A percentile compares a stretch with the other conserved stretches of the same genome.
Evolutionary conservation across 2,329 filamentous ascomycete genomes (phyloP).

Genomic region (Uncinocarpus reesii): DNA sequence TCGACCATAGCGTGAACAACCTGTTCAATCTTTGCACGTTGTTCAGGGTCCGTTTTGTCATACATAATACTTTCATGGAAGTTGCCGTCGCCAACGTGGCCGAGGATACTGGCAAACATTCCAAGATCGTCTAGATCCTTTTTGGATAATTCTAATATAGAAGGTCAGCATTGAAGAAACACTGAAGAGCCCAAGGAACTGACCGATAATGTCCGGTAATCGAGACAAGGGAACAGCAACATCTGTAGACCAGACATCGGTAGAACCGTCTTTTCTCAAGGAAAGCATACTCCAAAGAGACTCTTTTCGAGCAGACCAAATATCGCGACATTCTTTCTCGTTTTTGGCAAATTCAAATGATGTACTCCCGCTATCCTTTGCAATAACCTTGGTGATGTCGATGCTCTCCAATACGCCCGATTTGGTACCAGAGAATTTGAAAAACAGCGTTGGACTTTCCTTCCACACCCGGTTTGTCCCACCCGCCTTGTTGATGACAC

Average conservation of each 20-base stretch:
- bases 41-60: conserved; percentile 56
- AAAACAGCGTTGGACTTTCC: conserved; percentile 35
- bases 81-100: conserved; percentile 87
- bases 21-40: conserved; percentile 64
- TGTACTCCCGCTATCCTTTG: conserved; percentile 48
- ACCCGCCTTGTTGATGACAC: conserved; percentile 56
- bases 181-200: conserved; percentile 10
- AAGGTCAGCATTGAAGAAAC: conserved; percentile 15
- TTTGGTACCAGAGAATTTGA: conserved; percentile 62
- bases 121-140: conserved; percentile 79
- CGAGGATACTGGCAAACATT: conserved; percentile 75
- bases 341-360: conserved; percentile 48
- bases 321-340: conserved; percentile 44
- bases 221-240: conserved; percentile 52
- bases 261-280: conserved; percentile 43
- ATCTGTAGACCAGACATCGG: conserved; percentile 52
- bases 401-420: conserved; percentile 71
- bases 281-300: conserved; percentile 53
- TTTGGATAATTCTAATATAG: conserved; percentile 62
- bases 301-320: conserved; percentile 54
- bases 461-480: conserved; percentile 43
- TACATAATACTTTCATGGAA: conserved; percentile 93
- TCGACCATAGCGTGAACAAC: conserved; percentile 86
- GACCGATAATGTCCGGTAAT: conserved; percentile 52
- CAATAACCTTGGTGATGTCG: conserved; percentile 55